Conservation (phyloP, 164 flowering plant species). For the Sedum album region DNA sequence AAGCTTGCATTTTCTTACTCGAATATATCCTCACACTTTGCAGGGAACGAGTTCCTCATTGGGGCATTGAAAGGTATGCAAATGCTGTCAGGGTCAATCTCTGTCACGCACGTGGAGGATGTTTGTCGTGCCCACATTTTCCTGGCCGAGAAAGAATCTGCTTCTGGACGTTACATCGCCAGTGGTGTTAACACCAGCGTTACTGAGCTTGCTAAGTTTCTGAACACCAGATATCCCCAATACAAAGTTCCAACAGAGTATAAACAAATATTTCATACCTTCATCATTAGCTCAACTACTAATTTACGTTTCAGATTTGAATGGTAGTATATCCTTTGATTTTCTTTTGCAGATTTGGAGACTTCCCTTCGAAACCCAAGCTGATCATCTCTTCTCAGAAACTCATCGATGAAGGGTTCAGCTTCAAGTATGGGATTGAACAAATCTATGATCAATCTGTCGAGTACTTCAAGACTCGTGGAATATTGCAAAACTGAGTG, state of each 20-base stretch:
- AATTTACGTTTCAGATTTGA: neutral
- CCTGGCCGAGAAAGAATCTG: constrained; percentile 61
- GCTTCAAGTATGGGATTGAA: constrained; percentile 57
- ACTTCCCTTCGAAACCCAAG: constrained; percentile 53
- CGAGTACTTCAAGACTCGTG: constrained; percentile 46
- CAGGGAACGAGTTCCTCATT: constrained; percentile 47
- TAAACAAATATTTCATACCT: neutral
- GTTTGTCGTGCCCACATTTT: constrained; percentile 62
- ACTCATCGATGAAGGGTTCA: constrained; percentile 62
- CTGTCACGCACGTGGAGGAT: constrained; percentile 61
- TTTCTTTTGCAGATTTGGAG: constrained; percentile 50
- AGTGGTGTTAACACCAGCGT: constrained; percentile 44
- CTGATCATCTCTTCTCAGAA: constrained; percentile 53
- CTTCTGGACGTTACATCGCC: constrained; percentile 74
- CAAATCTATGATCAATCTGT: constrained; percentile 52
- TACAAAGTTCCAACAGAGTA: constrained; percentile 58
- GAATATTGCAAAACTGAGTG: constrained; percentile 32
- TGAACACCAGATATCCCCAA: constrained; percentile 50
- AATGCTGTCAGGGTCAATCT: constrained; percentile 63
- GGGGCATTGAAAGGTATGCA: constrained; percentile 59
- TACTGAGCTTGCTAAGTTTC: constrained; percentile 59
- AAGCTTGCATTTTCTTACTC: neutral
- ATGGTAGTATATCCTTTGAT: neutral
- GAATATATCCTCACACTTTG: neutral
- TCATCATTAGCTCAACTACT: neutral